A percentile compares a stretch with the other conserved stretches of the same genome.
phyloP scores from a whole-genome alignment of 768 basidiomycete species.

The Macrolepiota fuliginosa region DNA sequence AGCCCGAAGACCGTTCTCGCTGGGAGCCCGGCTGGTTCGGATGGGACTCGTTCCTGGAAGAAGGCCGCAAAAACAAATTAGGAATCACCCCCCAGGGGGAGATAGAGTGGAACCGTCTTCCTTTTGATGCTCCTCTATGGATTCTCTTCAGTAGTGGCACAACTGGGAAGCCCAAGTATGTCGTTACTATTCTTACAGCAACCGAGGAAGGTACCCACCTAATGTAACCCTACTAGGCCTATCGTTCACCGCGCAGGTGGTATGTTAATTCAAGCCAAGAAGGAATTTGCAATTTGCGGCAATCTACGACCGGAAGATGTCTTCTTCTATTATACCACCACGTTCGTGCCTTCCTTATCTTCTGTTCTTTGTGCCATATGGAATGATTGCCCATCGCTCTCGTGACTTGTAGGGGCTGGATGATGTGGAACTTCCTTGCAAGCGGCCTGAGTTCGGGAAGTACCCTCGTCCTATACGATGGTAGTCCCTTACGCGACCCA shows the following conservation, averaged over 20 bases:
- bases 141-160: constrained; percentile 85
- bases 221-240: constrained; percentile 41
- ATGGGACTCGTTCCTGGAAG: constrained; percentile 52
- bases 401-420: constrained; percentile 63
- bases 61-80: constrained; percentile 42
- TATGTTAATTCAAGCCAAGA: constrained; percentile 72
- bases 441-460: constrained; percentile 63
- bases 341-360: constrained; percentile 27
- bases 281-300: constrained; percentile 68
- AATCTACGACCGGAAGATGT: constrained; percentile 66
- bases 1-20: constrained; percentile 26
- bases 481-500: constrained; percentile 71
- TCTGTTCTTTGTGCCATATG: neutral
- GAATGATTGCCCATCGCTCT: constrained; percentile 3
- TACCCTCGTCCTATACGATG: constrained; percentile 77
- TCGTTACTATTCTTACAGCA: constrained; percentile 11
- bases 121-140: constrained; percentile 82
- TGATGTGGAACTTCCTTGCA: constrained; percentile 90
- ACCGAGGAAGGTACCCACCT: neutral
- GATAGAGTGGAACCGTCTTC: constrained; percentile 58
- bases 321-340: constrained; percentile 83
- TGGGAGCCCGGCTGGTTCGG: constrained; percentile 50
- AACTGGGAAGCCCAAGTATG: constrained; percentile 70
- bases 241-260: constrained; percentile 80
- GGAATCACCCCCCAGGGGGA: constrained; percentile 54